Evolutionary conservation across 2,329 filamentous ascomycete species (phyloP), one percentile per base, ranked within the genome.

Genomic region (Venturia pyrina): DNA sequence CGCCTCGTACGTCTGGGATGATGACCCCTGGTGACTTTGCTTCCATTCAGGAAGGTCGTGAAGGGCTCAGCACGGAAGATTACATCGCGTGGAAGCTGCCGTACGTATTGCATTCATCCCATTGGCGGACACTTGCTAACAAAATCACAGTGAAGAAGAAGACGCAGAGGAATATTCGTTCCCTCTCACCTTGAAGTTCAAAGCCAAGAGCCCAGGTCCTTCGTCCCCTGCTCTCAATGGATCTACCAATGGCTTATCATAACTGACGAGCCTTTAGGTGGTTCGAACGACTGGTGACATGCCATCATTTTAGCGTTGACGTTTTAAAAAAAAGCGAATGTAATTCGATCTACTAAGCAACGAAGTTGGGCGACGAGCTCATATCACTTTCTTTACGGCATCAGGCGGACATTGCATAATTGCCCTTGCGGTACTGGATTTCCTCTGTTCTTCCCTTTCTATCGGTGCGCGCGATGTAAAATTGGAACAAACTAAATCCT

Each of bases 1-100:
- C 92, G 21, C 95, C 95, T 11, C 85, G 93, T 68, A 93, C 96
- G 75, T 89, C 89, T 56, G 95, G 95, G 65, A 96, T 97, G 92
- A 98, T 99, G 95, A 99, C 95, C 0, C 95, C 95, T 8, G 95
- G 95, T 60, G 95, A 99, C 77, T 98, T 98, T 82, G 95, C 92
- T 37, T 96, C 91, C 71, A 81, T 99, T 66, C 95, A 98, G 78
- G 95, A 99, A 78, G 91, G 92, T 57, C 89, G 89, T 56, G 95
- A 99, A 77, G 93, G 93, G 0, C 79, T 99, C 71, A 95, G 84
- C 79, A 98, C 95, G 0, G 95, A 99, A 78, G 95, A 99, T 75
- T 98, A 99, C 76, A 91, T 98, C 73, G 90, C 93, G 41, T 99
- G 95, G 95, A 96, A 96, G 79, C 81, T 98, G 67, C 95, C 93